These are phyloP conservation scores for Obba rivulosa DNA, from an alignment of 768 basidiomycete genomes.

Conservation along the genomic window DNA sequence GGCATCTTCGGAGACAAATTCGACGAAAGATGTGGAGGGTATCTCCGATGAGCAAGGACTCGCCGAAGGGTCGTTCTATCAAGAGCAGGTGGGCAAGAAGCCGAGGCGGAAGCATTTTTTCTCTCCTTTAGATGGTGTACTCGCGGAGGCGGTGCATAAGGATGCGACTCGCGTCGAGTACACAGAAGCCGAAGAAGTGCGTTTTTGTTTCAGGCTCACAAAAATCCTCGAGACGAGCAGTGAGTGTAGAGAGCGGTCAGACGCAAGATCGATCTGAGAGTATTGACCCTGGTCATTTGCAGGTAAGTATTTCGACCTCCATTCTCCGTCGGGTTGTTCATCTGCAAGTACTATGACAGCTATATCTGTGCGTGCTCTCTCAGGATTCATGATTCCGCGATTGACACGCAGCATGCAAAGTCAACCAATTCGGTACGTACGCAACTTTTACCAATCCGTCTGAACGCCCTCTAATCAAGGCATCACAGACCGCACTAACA, in stretches of 20 bases:
- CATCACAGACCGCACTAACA: constrained; percentile 47
- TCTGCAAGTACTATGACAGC: constrained; percentile 19
- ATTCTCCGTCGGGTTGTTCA: background rate
- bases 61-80: constrained; percentile 36
- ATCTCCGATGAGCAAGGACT: constrained; percentile 7
- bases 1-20: background rate
- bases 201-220: background rate
- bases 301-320: constrained; percentile 31
- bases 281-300: constrained; percentile 44
- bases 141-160: constrained; percentile 44
- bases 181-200: constrained; percentile 45
- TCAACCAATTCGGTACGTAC: constrained; percentile 20
- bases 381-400: background rate
- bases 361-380: constrained; percentile 39
- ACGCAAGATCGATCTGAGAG: constrained; percentile 46
- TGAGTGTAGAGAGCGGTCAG: constrained; percentile 33
- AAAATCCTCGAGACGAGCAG: too few species aligned
- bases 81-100: constrained; percentile 29
- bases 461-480: background rate
- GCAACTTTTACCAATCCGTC: background rate
- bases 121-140: constrained; percentile 20
- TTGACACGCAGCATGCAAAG: background rate
- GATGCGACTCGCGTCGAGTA: constrained; percentile 47
- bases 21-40: constrained; percentile 1
- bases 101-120: constrained; percentile 23